Evolutionary conservation across 495 filamentous ascomycete genomes (phyloP), one percentile per base, ranked within the genome.

Genomic region (Choiromyces venosus): DNA sequence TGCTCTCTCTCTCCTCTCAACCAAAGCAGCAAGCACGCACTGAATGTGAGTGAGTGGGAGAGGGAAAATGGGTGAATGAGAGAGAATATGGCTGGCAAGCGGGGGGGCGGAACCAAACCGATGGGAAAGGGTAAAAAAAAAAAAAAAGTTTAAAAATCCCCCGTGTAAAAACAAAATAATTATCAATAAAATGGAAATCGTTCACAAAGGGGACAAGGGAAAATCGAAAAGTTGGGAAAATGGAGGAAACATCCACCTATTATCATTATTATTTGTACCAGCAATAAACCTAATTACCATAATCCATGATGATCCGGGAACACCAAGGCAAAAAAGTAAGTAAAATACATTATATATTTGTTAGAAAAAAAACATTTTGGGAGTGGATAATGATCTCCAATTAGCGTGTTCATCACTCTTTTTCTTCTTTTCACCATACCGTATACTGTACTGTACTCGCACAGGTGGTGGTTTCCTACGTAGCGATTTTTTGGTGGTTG

Each of bases 301-400:
- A 29, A 29, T 12, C 52, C n/a, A 61, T 29, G 52, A 25, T 12
- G 52, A 25, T 12, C n/a, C 52, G 52, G 52, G n/a, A 2, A 14
- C 10, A n/a, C 52, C 29, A 6, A 61, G 52, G 2, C 25, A 29
- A 29, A 61, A 29, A 29, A 52, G 8, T n/a, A 25, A 52, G 25
- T 8, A 21, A 10, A 52, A 52, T n/a, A 40, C 2, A 16, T 40
- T n/a, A n/a, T n/a, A n/a, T n/a, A n/a, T n/a, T n/a, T n/a, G n/a
- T 40, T 16, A 40, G 18, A 16, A 19, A 52, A n/a, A 52, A 61
- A 61, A 29, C 52, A 29, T 61, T 61, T n/a, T 61, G 25, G 52
- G n/a, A n/a, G n/a, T n/a, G n/a, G n/a, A n/a, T n/a, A 61, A 29
- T 61, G 52, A 61, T 61, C 52, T 61, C 52, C 52, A 25, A 61